Conservation (phyloP, 805 yeast species). For the Candida saitoana region DNA sequence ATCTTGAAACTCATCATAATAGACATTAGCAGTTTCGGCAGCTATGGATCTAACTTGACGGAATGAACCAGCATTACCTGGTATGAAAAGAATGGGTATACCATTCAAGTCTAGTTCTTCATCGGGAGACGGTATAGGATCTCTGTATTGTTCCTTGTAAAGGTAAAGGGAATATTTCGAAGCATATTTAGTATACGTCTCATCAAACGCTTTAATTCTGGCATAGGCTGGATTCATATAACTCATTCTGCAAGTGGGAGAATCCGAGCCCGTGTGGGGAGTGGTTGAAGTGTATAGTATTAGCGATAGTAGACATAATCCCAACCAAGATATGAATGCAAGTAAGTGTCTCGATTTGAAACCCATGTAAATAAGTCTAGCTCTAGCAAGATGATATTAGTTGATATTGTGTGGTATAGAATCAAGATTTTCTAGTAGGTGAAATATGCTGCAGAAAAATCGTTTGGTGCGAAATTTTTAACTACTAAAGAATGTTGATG, state of each 20-base stretch:
- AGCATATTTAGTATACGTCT: constrained; percentile 64
- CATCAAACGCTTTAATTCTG: constrained; percentile 66
- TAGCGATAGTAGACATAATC: constrained; percentile 5
- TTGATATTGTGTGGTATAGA: too few species aligned
- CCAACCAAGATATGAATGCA: constrained; percentile 6
- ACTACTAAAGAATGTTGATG: too few species aligned
- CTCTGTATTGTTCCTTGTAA: constrained; percentile 79
- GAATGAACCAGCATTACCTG: constrained; percentile 96
- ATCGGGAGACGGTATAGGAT: constrained; percentile 43
- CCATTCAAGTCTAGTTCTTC: constrained; percentile 46
- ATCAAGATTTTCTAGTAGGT: too few species aligned
- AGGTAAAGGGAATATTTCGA: constrained; percentile 79
- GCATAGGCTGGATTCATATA: constrained; percentile 86
- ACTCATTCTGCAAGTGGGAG: constrained; percentile 55
- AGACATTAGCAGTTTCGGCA: constrained; percentile 63
- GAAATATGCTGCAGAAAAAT: too few species aligned
- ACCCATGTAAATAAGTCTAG: neutral
- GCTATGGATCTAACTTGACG: constrained; percentile 91
- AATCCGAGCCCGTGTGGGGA: constrained; percentile 26
- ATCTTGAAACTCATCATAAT: constrained; percentile 30
- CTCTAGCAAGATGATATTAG: neutral
- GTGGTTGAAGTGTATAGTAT: constrained; percentile 12
- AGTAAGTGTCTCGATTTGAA: constrained; percentile 1
- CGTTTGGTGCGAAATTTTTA: too few species aligned
- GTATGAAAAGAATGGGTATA: constrained; percentile 86